Conservation (phyloP, 495 filamentous ascomycete genomes). For the Aspergillus olivimuriae region DNA sequence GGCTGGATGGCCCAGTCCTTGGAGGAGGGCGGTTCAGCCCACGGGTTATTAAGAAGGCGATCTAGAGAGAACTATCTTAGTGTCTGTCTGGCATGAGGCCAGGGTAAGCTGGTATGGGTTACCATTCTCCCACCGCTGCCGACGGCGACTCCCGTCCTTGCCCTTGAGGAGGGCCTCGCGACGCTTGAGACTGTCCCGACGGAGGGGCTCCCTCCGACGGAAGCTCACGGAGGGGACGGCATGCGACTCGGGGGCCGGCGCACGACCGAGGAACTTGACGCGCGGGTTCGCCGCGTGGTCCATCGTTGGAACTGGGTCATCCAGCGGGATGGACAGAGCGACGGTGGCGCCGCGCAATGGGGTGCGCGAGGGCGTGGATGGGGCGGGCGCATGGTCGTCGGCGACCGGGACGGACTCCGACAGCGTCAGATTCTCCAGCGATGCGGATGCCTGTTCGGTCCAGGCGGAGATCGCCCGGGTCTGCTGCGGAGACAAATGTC, state of each 20-base stretch:
- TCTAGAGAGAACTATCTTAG: constrained; percentile 46
- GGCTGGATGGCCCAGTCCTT: constrained; percentile 76
- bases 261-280: constrained; percentile 15
- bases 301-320: constrained; percentile 28
- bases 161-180: constrained; percentile 83
- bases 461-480: constrained; percentile 44
- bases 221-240: constrained; percentile 27
- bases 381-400: constrained; percentile 6
- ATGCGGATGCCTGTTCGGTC: constrained; percentile 45
- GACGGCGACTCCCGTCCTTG: constrained; percentile 81
- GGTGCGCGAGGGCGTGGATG: constrained; percentile 20
- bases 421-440: constrained; percentile 36
- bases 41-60: constrained; percentile 78
- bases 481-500: constrained; percentile 35
- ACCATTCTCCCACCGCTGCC: constrained; percentile 96
- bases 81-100: background rate
- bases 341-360: constrained; percentile 33
- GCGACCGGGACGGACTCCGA: constrained; percentile 23
- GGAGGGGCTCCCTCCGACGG: constrained; percentile 41
- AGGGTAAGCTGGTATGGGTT: constrained; percentile 10
- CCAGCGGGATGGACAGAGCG: constrained; percentile 45
- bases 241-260: constrained; percentile 14
- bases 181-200: constrained; percentile 56
- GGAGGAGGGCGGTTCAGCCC: constrained; percentile 72
- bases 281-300: constrained; percentile 12